Evolutionary conservation across 208 protist genomes (phyloP).

Genomic region (Strigomonas culicis): DNA sequence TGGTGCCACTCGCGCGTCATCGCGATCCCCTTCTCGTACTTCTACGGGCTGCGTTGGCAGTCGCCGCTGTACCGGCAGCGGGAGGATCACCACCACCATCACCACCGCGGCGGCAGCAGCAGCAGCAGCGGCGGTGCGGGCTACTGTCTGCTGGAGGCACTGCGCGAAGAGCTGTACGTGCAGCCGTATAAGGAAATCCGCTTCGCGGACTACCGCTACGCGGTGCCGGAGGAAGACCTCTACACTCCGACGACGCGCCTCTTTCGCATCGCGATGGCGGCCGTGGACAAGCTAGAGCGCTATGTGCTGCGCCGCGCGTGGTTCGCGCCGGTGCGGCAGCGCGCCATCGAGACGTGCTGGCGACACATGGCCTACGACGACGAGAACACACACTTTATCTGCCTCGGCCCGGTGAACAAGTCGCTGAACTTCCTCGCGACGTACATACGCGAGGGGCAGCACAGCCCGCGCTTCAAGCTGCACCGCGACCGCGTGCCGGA

Average conservation of each 20-base stretch:
- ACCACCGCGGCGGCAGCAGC: too few relatives aligned
- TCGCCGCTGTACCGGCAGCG: slow-evolving; percentile 51
- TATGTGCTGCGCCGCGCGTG: slow-evolving; percentile 17
- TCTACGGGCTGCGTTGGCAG: slow-evolving; percentile 90
- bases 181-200: slow-evolving; percentile 74
- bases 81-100: slow-evolving; percentile 77
- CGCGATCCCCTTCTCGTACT: slow-evolving; percentile 95
- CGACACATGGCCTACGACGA: slow-evolving; percentile 95
- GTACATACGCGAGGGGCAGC: slow-evolving; percentile 88
- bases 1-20: slow-evolving; percentile 98
- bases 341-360: slow-evolving; percentile 75
- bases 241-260: slow-evolving; percentile 89
- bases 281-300: slow-evolving; percentile 85
- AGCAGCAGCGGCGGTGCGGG: not conserved
- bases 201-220: slow-evolving; percentile 75
- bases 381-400: slow-evolving; percentile 95
- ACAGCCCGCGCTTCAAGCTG: slow-evolving; percentile 75
- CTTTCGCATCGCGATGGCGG: slow-evolving; percentile 38
- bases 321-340: slow-evolving; percentile 58
- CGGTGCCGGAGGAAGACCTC: slow-evolving; percentile 79
- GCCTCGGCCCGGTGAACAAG: slow-evolving; percentile 97
- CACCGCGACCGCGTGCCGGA: slow-evolving; percentile 92
- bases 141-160: slow-evolving; percentile 39
- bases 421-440: slow-evolving; percentile 95
- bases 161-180: slow-evolving; percentile 86